phyloP scores from a whole-genome alignment of 768 basidiomycete genomes.

The Xerocomus spinulosus region DNA sequence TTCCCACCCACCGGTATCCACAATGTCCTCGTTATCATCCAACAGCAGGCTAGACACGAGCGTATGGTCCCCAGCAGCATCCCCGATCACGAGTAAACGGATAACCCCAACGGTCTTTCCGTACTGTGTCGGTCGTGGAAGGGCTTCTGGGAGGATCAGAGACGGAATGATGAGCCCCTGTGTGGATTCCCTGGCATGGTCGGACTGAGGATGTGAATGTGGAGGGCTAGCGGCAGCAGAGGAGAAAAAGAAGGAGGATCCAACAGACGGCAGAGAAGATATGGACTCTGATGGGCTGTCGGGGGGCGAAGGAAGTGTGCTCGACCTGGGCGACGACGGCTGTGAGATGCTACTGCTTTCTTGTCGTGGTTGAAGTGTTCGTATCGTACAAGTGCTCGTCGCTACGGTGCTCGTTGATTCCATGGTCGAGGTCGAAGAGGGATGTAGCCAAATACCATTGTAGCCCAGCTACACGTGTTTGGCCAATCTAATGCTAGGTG shows the following conservation, averaged over 20 bases:
- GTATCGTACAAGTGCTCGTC: slow-evolving; percentile 40
- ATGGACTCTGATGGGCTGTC: slow-evolving; percentile 60
- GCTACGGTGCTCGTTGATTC: slow-evolving; percentile 17
- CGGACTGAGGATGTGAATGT: slow-evolving; percentile 42
- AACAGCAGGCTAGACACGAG: slow-evolving; percentile 48
- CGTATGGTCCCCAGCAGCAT: slow-evolving; percentile 29
- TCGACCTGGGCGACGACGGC: slow-evolving; percentile 47
- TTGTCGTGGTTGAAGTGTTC: slow-evolving; percentile 29
- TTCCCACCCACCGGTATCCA: slow-evolving; percentile 60
- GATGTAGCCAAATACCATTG: slow-evolving; percentile 5
- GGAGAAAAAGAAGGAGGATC: slow-evolving; percentile 75
- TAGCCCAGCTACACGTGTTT: slow-evolving; percentile 31
- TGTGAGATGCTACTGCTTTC: slow-evolving; percentile 32
- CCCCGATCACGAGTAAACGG: slow-evolving; percentile 51
- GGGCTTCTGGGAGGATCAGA: slow-evolving; percentile 54
- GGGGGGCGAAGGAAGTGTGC: slow-evolving; percentile 52
- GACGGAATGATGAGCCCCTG: slow-evolving; percentile 68
- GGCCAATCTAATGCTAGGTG: slow-evolving; percentile 6
- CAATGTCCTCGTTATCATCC: slow-evolving; percentile 64
- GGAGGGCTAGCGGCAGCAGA: slow-evolving; percentile 66
- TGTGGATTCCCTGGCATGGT: slow-evolving; percentile 37
- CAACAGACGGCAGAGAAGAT: slow-evolving; percentile 68
- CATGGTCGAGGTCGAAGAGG: slow-evolving; percentile 18
- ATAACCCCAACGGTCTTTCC: slow-evolving; percentile 66
- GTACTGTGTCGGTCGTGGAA: slow-evolving; percentile 60